Base-by-base conservation (phyloP, 208 protist genomes). In the Trypanosoma platydactyli region DNA sequence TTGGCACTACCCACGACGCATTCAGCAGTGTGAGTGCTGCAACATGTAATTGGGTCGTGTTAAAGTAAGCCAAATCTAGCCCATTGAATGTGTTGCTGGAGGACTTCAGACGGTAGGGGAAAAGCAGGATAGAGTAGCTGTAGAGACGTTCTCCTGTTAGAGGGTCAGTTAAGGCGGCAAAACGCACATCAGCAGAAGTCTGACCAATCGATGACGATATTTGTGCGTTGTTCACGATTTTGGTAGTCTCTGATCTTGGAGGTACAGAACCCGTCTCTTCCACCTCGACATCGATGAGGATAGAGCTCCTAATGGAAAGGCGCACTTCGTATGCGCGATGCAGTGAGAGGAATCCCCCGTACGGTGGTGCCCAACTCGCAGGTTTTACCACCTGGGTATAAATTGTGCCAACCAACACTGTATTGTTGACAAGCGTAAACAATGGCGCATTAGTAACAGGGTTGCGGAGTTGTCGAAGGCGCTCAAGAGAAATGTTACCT, bases 331-430 rank as follows among this genome's bases (percentile, higher is more conserved):
- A 89, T 9, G 59, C 58, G 5, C 60, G 73, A 51, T 83, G 53
- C 6, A 60, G 66, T 41, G 74, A 79, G 27, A 82, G 53, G 45
- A 91, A 68, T 29, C 86, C 86, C 4, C 72, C 65, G 27, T 52
- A 73, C 20, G 87, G 78, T 35, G 68, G 48, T 25, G 55, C 68
- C 79, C 79, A 89, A 68, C 57, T 79, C 25, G 68, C 68, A n/a
- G 90, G 90, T 65, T 88, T 86, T 38, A 96, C 76, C 0, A 80
- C 73, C 68, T 96, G 82, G 9, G 77, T 77, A 64, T 96, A 96
- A 48, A 96, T 69, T 27, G 67, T 88, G 44, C 85, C 90, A n/a
- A 73, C 57, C 12, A 96, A 68, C 35, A 81, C 62, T 33, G 56
- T 83, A 18, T 64, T 81, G 49, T 80, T 68, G 38, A 79, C 62